A percentile compares a stretch with the other conserved stretches of the same genome.
Conservation (phyloP, 305 asterid species). For the Fraxinus angustifolia region DNA sequence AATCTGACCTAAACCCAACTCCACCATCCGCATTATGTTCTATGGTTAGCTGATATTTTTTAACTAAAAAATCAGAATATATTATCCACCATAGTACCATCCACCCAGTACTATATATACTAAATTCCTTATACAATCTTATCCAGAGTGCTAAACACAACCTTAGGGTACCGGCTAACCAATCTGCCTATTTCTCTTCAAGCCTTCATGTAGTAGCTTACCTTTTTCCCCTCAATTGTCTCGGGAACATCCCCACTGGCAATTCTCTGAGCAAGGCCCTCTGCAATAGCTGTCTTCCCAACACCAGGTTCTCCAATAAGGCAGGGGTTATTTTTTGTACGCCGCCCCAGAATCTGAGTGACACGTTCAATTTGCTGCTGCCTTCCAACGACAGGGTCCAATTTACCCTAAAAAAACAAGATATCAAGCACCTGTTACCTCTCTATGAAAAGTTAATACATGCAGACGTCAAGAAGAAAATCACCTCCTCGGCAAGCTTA, state of each 20-base stretch:
- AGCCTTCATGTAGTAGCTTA: constrained; percentile 21
- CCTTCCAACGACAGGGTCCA: constrained; percentile 97
- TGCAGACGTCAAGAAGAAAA: constrained; percentile 13
- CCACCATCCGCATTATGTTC: neutral
- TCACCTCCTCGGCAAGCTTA: constrained; percentile 96
- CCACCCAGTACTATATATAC: neutral
- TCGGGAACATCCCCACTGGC: constrained; percentile 92
- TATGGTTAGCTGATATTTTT: neutral
- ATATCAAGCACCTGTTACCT: constrained; percentile 5
- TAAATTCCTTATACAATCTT: neutral
- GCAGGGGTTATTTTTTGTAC: constrained; percentile 93
- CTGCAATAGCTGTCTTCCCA: constrained; percentile 97
- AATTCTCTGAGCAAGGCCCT: constrained; percentile 95
- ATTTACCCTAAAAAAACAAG: constrained; percentile 63
- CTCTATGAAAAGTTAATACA: constrained; percentile 10
- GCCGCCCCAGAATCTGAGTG: constrained; percentile 88
- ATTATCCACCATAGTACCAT: neutral
- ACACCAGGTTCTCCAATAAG: constrained; percentile 99
- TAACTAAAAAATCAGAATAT: too few relatives aligned
- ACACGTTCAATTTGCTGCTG: constrained; percentile 87
- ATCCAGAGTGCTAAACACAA: neutral
- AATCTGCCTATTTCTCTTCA: neutral
- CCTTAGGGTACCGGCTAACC: neutral
- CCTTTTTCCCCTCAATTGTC: constrained; percentile 93
- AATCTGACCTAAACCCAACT: neutral